Evolutionary conservation across 768 basidiomycete genomes (phyloP), one percentile per base, ranked within the genome.

Genomic region (Termitomyces heimii): DNA sequence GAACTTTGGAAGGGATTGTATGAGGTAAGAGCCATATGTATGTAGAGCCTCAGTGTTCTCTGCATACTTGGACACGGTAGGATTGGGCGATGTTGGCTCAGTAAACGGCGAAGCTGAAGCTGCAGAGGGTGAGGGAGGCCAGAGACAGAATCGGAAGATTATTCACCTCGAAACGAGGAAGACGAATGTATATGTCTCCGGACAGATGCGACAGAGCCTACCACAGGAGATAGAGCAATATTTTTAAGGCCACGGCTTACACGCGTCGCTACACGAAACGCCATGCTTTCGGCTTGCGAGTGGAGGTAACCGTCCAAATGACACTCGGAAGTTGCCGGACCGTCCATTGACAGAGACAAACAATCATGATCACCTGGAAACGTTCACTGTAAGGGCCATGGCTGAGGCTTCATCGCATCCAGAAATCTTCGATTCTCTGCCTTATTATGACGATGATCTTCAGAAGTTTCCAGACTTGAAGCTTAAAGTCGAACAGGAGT

Each of bases 401-500:
- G 56, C 65, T 55, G 61, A 60, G 35, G 14, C 35, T 43, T 52
- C 43, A 32, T 28, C 52, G 60, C 61, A 50, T 35, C 61, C 62
- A 14, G 75, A 76, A 56, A 76, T 88, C 37, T 83, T 93, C 63
- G 94, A 97, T 71, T 89, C 93, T 26, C 78, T 97, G 61, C 94
- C 94, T 18, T 98, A 97, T 74, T 94, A 92, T 66, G 94, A 98
- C 75, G 91, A 94, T 68, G 93, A 97, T 68, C 79, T 95, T 52
- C 89, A 93, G 59, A 81, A 81, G 55, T 82, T 80, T 58, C 90
- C 92, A 1, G 65, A 78, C 39, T 75, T 94, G 39, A 84, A 81
- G 68, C 81, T 85, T 67, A 87, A 85, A 67, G 92, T 93, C 16
- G 88, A 90, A 55, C 76, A 76, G 61, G 92, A 93, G 68, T 71